phyloP scores from a whole-genome alignment of 345 rosid genomes.

The Lepidium didymum region DNA sequence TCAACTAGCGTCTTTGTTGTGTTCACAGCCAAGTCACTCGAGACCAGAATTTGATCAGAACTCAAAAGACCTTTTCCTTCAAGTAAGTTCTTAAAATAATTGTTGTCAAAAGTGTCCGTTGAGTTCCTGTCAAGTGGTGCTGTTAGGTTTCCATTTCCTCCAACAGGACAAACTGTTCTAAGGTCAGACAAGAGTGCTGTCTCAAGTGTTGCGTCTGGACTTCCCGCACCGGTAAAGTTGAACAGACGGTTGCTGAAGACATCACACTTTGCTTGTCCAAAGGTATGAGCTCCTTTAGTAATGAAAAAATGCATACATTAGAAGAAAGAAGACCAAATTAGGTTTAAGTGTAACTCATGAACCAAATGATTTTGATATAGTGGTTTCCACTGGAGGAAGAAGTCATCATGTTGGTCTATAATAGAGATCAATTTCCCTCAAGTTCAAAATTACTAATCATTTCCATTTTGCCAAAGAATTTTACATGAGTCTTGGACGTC shows the following conservation, averaged over 20 bases:
- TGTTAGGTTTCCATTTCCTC: slow-evolving; percentile 38
- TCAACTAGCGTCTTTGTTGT: slow-evolving; percentile 48
- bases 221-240: slow-evolving; percentile 38
- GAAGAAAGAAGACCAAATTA: neutral
- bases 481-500: no score
- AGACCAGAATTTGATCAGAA: slow-evolving; percentile 59
- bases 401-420: no score
- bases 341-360: no score
- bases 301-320: neutral
- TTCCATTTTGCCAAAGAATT: no score
- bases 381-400: no score
- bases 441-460: no score
- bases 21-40: slow-evolving; percentile 37
- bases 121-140: slow-evolving; percentile 49
- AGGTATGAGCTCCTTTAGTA: slow-evolving; percentile 51
- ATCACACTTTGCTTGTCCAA: slow-evolving; percentile 57
- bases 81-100: slow-evolving; percentile 52
- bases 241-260: slow-evolving; percentile 48
- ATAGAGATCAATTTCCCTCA: no score
- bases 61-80: slow-evolving; percentile 47
- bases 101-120: slow-evolving; percentile 49
- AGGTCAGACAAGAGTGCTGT: slow-evolving; percentile 34
- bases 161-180: slow-evolving; percentile 43
- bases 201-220: slow-evolving; percentile 48
- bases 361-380: no score